A percentile compares a stretch with the other conserved stretches of the same genome.
Evolutionary conservation across 257 asterid genomes (phyloP).

Genomic region (Fraxinus excelsior): DNA sequence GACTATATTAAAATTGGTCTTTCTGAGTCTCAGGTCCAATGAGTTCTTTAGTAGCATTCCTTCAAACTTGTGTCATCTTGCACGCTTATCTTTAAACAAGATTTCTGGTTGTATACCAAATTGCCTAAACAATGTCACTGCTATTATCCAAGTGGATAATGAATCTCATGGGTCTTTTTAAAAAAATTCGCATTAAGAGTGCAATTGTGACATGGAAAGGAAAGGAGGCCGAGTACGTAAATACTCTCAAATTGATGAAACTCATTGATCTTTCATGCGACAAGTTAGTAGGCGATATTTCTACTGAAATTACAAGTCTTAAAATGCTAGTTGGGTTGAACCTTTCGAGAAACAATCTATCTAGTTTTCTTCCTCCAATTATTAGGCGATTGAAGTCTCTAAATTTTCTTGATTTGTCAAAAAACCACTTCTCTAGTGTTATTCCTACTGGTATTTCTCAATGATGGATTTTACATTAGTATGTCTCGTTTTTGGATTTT

Average conservation of each 20-base stretch:
- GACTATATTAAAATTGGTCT: not conserved
- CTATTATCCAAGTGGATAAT: not conserved
- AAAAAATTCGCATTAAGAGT: constrained; percentile 6
- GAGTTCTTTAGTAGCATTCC: not conserved
- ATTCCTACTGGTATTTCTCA: too few species aligned
- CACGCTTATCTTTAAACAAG: not conserved
- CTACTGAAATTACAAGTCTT: too few species aligned
- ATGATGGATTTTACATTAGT: constrained; percentile 21
- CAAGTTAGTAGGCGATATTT: too few species aligned
- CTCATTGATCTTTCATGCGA: too few species aligned
- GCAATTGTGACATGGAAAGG: constrained; percentile 35
- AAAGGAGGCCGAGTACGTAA: too few species aligned
- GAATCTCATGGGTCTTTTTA: not conserved
- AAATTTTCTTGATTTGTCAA: too few species aligned
- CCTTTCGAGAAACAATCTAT: too few species aligned
- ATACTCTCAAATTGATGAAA: too few species aligned
- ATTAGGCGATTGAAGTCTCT: too few species aligned
- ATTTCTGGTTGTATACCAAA: constrained; percentile 7
- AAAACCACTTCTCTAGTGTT: too few species aligned
- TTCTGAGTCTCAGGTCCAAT: not conserved
- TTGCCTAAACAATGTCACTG: constrained; percentile 8
- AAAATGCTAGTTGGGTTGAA: too few species aligned
- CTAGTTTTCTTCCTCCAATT: too few species aligned
- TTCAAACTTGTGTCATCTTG: constrained; percentile 6
- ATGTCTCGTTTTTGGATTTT: constrained; percentile 19